A percentile compares a stretch with the other conserved stretches of the same genome.
Evolutionary conservation across 768 basidiomycete species (phyloP).

Genomic region (Psilocybe cubensis): DNA sequence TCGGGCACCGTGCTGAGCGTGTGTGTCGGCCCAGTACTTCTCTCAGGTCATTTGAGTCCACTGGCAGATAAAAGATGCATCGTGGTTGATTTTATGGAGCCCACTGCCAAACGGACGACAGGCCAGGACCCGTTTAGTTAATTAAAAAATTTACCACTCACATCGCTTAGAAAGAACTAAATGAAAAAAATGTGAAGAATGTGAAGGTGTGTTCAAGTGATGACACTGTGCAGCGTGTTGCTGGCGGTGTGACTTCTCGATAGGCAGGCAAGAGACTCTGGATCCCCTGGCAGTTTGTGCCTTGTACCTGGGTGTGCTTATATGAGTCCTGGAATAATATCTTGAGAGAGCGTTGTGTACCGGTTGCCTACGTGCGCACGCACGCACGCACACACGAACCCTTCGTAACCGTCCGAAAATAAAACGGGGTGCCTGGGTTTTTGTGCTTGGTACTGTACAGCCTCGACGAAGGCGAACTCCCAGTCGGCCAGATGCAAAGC

Average conservation of each 20-base stretch:
- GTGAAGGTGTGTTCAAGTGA: background rate
- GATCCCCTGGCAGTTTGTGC: slow-evolving; percentile 3
- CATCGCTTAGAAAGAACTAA: background rate
- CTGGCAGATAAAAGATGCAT: background rate
- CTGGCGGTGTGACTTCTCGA: no score
- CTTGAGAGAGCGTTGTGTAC: no score
- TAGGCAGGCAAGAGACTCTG: no score
- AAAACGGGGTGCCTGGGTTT: background rate
- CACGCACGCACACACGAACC: no score
- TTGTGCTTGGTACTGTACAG: background rate
- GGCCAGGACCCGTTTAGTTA: background rate
- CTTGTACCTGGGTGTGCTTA: background rate
- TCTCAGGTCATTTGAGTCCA: no score
- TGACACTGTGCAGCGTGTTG: no score
- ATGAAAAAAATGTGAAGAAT: background rate
- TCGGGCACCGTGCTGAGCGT: background rate
- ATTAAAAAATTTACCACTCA: background rate
- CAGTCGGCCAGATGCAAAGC: no score
- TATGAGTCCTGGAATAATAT: background rate
- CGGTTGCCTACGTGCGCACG: no score
- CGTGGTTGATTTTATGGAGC: background rate
- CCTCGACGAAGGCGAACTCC: background rate
- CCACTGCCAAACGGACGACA: background rate
- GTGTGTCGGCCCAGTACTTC: background rate
- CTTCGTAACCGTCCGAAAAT: background rate